phyloP scores from a whole-genome alignment of 495 filamentous ascomycete genomes.

The Xylaria grammica region DNA sequence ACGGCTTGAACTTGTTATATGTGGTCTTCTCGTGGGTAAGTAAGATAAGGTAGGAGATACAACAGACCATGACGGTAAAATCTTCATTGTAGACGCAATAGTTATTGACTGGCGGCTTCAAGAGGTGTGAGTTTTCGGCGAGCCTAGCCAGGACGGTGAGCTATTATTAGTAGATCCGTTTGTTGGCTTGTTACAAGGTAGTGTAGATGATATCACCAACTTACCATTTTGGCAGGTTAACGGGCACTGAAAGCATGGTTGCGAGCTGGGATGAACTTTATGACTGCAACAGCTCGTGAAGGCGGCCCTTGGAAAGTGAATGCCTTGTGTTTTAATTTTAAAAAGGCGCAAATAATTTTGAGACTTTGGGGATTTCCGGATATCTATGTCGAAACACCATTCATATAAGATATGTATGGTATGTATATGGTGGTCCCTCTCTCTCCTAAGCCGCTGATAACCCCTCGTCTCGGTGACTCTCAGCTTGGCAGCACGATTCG shows the following conservation, averaged over 20 bases:
- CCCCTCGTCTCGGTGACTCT: conserved; percentile 13
- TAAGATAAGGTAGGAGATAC: neutral
- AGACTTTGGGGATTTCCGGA: too few species aligned
- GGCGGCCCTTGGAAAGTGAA: neutral
- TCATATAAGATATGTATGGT: neutral
- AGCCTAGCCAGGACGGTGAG: conserved; percentile 64
- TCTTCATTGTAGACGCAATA: conserved; percentile 89
- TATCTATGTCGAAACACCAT: too few species aligned
- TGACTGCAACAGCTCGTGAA: neutral
- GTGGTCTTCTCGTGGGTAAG: neutral
- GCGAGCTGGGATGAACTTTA: neutral
- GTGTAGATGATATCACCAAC: conserved; percentile 14
- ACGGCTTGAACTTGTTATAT: neutral
- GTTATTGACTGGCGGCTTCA: conserved; percentile 96
- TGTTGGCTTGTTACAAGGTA: neutral
- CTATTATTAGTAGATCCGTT: neutral
- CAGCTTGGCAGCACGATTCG: neutral
- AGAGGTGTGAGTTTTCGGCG: conserved; percentile 86
- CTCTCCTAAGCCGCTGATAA: neutral
- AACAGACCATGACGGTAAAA: conserved; percentile 75
- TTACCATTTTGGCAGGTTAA: conserved; percentile 89
- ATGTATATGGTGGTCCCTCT: too few species aligned
- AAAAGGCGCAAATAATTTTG: too few species aligned
- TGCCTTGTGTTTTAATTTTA: neutral
- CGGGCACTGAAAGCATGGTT: conserved; percentile 56